Evolutionary conservation across 768 basidiomycete genomes (phyloP).

Genomic region (Lactarius vividus): DNA sequence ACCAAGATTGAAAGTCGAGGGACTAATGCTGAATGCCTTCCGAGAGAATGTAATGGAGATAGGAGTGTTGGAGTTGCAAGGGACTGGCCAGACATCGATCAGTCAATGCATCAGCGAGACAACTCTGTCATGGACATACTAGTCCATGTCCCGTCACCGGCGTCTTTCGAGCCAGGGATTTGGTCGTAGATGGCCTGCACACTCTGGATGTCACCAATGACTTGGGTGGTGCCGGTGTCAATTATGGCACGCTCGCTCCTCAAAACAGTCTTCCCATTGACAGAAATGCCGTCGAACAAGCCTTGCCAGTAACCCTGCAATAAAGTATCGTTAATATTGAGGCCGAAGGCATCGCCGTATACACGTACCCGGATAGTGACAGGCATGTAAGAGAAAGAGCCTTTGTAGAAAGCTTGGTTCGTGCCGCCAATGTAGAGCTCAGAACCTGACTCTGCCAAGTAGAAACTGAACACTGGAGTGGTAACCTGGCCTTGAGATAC

Average conservation of each 20-base stretch:
- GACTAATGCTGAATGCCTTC: neutral
- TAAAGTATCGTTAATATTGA: conserved; percentile 31
- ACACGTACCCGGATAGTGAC: conserved; percentile 3
- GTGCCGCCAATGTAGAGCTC: conserved; percentile 34
- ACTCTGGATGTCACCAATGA: conserved; percentile 28
- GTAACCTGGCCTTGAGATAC: conserved; percentile 37
- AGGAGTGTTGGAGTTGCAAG: neutral
- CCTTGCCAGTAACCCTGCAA: conserved; percentile 26
- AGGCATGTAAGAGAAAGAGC: conserved; percentile 16
- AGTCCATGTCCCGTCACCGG: neutral
- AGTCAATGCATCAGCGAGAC: neutral
- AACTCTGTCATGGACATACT: neutral
- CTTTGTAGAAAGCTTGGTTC: conserved; percentile 16
- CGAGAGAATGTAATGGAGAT: neutral
- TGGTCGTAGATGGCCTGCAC: neutral
- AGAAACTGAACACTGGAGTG: conserved; percentile 47
- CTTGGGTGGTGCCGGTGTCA: conserved; percentile 35
- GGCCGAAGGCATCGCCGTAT: conserved; percentile 12
- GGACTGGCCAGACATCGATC: neutral
- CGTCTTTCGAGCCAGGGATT: neutral
- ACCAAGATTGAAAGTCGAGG: neutral
- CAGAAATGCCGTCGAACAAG: conserved; percentile 29
- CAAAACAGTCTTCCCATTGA: conserved; percentile 27
- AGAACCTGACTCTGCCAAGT: conserved; percentile 42
- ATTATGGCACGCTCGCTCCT: conserved; percentile 29